Conservation (phyloP, 768 basidiomycete species). For the Kwoniella shandongensis region DNA sequence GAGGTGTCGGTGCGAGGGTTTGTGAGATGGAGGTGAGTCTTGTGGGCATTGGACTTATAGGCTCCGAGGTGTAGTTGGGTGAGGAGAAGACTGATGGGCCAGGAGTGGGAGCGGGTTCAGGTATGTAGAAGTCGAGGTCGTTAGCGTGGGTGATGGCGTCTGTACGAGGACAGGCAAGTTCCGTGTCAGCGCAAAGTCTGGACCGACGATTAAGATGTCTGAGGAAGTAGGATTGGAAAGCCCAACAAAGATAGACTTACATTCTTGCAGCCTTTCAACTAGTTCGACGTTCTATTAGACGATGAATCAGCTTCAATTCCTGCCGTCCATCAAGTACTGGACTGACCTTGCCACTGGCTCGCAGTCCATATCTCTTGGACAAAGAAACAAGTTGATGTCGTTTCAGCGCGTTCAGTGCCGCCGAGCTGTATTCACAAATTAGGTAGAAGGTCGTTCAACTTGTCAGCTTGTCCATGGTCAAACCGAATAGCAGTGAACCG, state of each 20-base stretch:
- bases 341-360: slow-evolving; percentile 44
- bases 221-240: not conserved
- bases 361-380: slow-evolving; percentile 44
- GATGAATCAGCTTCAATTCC: slow-evolving; percentile 7
- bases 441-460: slow-evolving; percentile 5
- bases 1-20: slow-evolving; percentile 7
- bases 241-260: slow-evolving; percentile 17
- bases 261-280: slow-evolving; percentile 37
- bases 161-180: not conserved
- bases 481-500: not conserved
- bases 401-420: slow-evolving; percentile 44
- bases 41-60: not conserved
- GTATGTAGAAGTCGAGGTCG: slow-evolving; percentile 21
- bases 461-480: not conserved
- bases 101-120: slow-evolving; percentile 25
- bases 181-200: not conserved
- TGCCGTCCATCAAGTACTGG: not conserved
- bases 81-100: slow-evolving; percentile 2
- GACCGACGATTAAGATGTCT: not conserved
- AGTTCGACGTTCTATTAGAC: slow-evolving; percentile 40
- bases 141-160: slow-evolving; percentile 26
- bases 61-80: not conserved
- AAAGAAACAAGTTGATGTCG: slow-evolving; percentile 45
- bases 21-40: not conserved
- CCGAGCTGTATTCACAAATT: slow-evolving; percentile 20